Evolutionary conservation across 306 rosid genomes (phyloP), one percentile per base, ranked within the genome.

Genomic region (Clitoria ternatea): DNA sequence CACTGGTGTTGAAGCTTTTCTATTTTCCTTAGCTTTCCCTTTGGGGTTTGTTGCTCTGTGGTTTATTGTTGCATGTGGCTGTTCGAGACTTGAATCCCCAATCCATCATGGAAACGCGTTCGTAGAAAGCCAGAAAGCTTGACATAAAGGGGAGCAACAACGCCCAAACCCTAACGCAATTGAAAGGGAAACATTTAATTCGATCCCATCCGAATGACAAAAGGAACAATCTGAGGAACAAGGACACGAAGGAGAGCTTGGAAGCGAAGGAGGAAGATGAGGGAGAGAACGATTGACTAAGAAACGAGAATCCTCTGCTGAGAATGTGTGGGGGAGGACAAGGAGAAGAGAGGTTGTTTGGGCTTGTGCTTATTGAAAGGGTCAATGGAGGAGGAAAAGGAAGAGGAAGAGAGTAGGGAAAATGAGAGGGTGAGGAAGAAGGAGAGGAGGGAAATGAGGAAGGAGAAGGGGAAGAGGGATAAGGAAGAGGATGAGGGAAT

Each of bases 161-260:
- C 0, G 87, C 90, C 97, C 92, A 89, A 82, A 93, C 66, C 73
- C 84, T 87, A 65, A 60, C 0, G 14, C 47, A 61, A 0, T 1
- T 0, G 17, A 92, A 85, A 0, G 97, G 98, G 42, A 90, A 90
- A 65, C 98, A 90, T 23, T 87, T 89, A 39, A 78, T 52, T 6
- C 89, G 83, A 70, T 93, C 97, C 98, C 97, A 90, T 15, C 97
- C 90, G 36, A 90, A 9, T 10, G 94, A 87, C 69, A 90, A 66
- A 59, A 90, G 43, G 64, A 85, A 82, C 62, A 90, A 57, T 4
- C 97, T 96, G 1, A 67, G 9, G 70, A 74, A 64, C 71, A 93
- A 32, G 6, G 78, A 80, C 9, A 84, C 71, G 70, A 90, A 82
- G 75, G 17, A 93, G 96, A 11, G 96, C 94, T 44, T 90, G 96